Percentiles rank a stretch among this genome's conserved stretches.
Evolutionary conservation across 164 flowering plant species (phyloP).

Genomic region (Chimonanthus salicifolius): DNA sequence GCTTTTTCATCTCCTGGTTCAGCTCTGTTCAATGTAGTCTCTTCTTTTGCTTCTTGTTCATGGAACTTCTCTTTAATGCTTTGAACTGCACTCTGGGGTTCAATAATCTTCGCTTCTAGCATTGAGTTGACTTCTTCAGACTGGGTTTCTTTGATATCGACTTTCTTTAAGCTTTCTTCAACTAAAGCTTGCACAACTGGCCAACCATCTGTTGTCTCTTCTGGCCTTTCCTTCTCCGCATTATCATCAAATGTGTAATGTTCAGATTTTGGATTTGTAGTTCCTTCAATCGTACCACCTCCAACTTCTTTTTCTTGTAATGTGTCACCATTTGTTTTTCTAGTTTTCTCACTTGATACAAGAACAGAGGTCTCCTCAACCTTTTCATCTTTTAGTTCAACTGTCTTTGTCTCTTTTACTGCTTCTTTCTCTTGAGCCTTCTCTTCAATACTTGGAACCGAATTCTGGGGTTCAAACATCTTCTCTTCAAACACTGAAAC

Average conservation of each 20-base stretch:
- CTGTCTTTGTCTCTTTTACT: slow-evolving; percentile 1
- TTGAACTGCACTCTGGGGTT: neutral
- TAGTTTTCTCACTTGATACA: neutral
- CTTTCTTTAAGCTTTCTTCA: neutral
- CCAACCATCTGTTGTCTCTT: neutral
- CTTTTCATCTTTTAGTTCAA: slow-evolving; percentile 2
- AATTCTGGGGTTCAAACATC: neutral
- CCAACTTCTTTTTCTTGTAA: neutral
- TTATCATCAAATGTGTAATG: neutral
- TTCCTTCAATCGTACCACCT: neutral
- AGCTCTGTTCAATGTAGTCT: neutral
- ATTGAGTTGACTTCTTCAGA: neutral
- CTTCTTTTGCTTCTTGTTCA: neutral
- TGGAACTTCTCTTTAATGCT: neutral
- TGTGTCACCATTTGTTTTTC: neutral
- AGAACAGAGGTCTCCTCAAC: neutral
- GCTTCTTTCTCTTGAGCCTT: neutral
- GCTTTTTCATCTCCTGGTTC: neutral
- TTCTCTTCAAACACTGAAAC: neutral
- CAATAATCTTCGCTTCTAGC: neutral
- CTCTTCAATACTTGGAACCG: slow-evolving; percentile 1
- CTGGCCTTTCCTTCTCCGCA: neutral
- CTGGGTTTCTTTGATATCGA: neutral
- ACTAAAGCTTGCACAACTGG: slow-evolving; percentile 2
- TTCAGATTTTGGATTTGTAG: neutral